phyloP scores from a whole-genome alignment of 2,329 filamentous ascomycete genomes.

The Pyricularia grisea region DNA sequence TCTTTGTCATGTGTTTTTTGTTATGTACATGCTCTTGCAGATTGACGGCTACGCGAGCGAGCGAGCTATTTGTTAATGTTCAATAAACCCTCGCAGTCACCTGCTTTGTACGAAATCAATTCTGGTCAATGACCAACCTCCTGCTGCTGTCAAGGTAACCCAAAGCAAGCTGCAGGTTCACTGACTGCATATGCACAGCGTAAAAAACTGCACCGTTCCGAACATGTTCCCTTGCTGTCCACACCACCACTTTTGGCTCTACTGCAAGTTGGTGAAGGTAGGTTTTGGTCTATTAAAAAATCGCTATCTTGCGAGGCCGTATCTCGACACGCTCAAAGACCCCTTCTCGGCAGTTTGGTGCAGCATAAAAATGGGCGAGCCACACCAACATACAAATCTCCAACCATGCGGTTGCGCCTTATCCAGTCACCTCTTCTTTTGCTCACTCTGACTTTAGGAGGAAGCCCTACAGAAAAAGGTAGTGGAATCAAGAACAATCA shows the following conservation, averaged over 20 bases:
- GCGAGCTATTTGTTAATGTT: too few species aligned
- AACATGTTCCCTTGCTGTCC: not conserved
- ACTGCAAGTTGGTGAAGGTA: not conserved
- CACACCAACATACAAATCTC: not conserved
- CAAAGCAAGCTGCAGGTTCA: not conserved
- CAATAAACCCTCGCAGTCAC: too few species aligned
- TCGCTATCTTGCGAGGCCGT: not conserved
- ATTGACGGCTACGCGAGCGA: not conserved
- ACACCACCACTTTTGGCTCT: not conserved
- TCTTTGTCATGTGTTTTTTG: not conserved
- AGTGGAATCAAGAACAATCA: not conserved
- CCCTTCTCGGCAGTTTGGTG: not conserved
- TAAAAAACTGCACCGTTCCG: not conserved
- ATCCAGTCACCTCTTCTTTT: not conserved
- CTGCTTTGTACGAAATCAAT: not conserved
- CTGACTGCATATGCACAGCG: not conserved
- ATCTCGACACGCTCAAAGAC: not conserved
- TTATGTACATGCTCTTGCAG: not conserved
- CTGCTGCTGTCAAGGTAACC: not conserved
- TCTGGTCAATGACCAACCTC: not conserved
- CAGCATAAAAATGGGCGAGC: not conserved
- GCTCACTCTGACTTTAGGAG: too few species aligned
- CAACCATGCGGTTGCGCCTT: not conserved
- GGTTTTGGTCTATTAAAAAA: constrained; percentile 1
- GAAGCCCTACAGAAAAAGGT: not conserved